Base-by-base conservation (phyloP, 306 rosid genomes). In the Gastrolobium bilobum region DNA sequence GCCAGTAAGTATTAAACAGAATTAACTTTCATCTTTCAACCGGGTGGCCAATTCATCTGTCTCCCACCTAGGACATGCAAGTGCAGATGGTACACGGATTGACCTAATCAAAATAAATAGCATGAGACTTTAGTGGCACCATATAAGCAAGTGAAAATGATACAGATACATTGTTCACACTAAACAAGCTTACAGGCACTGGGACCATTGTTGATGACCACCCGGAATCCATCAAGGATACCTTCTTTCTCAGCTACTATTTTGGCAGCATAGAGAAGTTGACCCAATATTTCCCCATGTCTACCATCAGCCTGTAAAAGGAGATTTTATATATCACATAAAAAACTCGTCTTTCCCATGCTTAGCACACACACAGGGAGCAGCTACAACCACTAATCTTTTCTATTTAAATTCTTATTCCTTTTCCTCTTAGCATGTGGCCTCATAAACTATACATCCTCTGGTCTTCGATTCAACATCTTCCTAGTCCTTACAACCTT, bases 81-180 rank as follows among this genome's bases (percentile, higher is more conserved):
- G 89, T 93, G 98, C 80, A 93, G 88, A 88, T 93, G 98, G 79
- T 91, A 93, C 51, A 93, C 98, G 63, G 94, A 91, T 88, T 93
- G 98, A 80, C 97, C 97, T 93, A 76, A 38, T 73, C 47, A 69
- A 64, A 75, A 73, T 15, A 62, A 75, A 48, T 75, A 80, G 68
- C 37, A 29, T 7, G 26, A 67, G 48, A 48, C 46, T 14, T 8
- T 10, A 59, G 56, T 2, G 48, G 59, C 33, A 70, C 34, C 37
- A 63, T 38, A 42, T 52, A 58, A 40, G 64, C 37, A 40, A 76
- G 10, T 33, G 13, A 64, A 35, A 56, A 54, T 31, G 1, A 8
- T 7, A 1, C 61, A 9, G 39, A 75, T 14, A 79, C 1, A 50
- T 40, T 38, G 67, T 11, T 10, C 10, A 74, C 34, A 72, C 62